Percentiles rank a stretch among this genome's conserved stretches.
phyloP scores from a whole-genome alignment of 2,329 filamentous ascomycete species.

The Alternaria hordeiaustralica region DNA sequence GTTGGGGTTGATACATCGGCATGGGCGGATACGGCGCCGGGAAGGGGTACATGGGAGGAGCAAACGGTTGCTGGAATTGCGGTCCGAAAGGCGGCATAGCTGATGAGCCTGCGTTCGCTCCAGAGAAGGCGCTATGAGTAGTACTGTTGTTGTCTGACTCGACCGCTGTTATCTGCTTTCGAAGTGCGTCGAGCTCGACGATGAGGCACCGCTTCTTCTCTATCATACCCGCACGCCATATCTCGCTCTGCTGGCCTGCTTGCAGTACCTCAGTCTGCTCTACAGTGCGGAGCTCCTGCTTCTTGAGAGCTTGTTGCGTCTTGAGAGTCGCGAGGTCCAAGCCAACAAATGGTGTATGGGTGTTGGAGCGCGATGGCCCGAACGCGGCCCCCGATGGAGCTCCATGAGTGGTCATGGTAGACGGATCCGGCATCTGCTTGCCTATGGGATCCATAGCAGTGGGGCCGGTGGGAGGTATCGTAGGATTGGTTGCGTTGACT shows the following conservation, averaged over 20 bases:
- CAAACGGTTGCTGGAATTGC: conserved; percentile 33
- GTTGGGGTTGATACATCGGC: conserved; percentile 35
- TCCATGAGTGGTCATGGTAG: conserved; percentile 17
- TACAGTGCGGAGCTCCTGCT: conserved; percentile 43
- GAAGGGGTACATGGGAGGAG: conserved; percentile 34
- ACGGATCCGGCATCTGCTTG: conserved; percentile 19
- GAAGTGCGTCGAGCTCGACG: conserved; percentile 44
- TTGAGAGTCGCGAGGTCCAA: conserved; percentile 36
- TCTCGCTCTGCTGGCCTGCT: conserved; percentile 38
- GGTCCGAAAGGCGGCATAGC: conserved; percentile 27
- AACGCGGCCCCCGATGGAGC: conserved; percentile 15
- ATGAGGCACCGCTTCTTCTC: conserved; percentile 46
- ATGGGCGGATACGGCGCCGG: conserved; percentile 31
- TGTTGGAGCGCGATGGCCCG: conserved; percentile 21
- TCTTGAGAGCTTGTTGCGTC: conserved; percentile 38
- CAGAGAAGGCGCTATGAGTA: conserved; percentile 17
- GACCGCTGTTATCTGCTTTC: conserved; percentile 42
- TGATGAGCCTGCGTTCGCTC: conserved; percentile 10
- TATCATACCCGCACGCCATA: conserved; percentile 43
- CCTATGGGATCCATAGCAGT: conserved; percentile 16
- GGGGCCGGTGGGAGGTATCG: conserved; percentile 15
- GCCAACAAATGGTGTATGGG: conserved; percentile 31
- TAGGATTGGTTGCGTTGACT: conserved; percentile 24
- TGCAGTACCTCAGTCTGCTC: conserved; percentile 48
- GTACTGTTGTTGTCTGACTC: conserved; percentile 24